Evolutionary conservation across 495 filamentous ascomycete species (phyloP).

Genomic region (Penicillium turbatum): DNA sequence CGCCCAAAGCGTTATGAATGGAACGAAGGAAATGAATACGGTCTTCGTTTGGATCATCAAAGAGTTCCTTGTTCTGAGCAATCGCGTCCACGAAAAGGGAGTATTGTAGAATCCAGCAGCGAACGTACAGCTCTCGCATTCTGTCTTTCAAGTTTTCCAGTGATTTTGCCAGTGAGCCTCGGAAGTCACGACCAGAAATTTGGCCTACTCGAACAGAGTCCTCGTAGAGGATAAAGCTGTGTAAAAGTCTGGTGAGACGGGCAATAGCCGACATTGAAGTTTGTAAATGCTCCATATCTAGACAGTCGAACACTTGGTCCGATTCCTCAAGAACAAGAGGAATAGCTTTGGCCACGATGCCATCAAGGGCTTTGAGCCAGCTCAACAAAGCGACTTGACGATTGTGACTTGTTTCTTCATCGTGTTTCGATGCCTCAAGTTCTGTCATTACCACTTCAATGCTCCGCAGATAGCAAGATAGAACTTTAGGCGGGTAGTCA

Average conservation of each 20-base stretch:
- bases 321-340: constrained; percentile 58
- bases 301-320: constrained; percentile 71
- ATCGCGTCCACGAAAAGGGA: constrained; percentile 72
- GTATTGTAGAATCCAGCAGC: constrained; percentile 78
- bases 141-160: constrained; percentile 60
- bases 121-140: constrained; percentile 83
- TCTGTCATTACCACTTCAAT: constrained; percentile 77
- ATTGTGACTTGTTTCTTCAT: constrained; percentile 53
- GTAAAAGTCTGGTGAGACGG: constrained; percentile 64
- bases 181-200: constrained; percentile 40
- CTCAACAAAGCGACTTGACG: constrained; percentile 65
- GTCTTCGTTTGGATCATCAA: constrained; percentile 61
- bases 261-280: constrained; percentile 64
- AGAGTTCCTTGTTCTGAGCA: constrained; percentile 57
- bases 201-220: constrained; percentile 75
- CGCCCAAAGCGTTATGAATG: constrained; percentile 80
- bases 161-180: constrained; percentile 40
- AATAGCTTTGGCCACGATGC: constrained; percentile 63
- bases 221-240: constrained; percentile 74
- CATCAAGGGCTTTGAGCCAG: constrained; percentile 73
- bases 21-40: constrained; percentile 68
- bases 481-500: constrained; percentile 75
- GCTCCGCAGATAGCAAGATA: constrained; percentile 78
- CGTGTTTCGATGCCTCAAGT: constrained; percentile 59
- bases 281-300: constrained; percentile 71